Conservation (phyloP, 306 rosid species). For the Boehmeria nivea region DNA sequence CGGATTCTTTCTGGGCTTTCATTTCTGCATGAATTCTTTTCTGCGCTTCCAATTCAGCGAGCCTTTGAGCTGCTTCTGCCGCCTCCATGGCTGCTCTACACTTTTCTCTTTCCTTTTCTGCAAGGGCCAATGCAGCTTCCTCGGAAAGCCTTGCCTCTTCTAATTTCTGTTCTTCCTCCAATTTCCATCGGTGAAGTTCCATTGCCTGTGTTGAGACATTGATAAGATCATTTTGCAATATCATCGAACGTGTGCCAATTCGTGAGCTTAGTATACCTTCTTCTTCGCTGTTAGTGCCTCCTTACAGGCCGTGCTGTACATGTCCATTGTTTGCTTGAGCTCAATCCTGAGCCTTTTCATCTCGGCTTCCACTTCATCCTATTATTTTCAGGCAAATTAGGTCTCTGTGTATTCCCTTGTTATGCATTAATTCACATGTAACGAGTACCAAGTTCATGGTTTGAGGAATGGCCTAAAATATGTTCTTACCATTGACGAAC, state of each 20-base stretch:
- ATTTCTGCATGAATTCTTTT: constrained; percentile 45
- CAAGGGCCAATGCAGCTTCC: constrained; percentile 51
- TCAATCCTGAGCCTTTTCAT: constrained; percentile 78
- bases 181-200: constrained; percentile 71
- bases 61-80: constrained; percentile 53
- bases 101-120: constrained; percentile 59
- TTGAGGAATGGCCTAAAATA: not conserved
- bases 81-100: constrained; percentile 55
- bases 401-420: not conserved
- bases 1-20: constrained; percentile 35
- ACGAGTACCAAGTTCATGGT: too few relatives aligned
- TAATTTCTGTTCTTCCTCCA: constrained; percentile 52
- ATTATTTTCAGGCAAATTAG: constrained; percentile 10
- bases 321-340: constrained; percentile 80
- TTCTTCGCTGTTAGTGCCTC: constrained; percentile 63
- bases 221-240: not conserved
- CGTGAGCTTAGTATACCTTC: constrained; percentile 33
- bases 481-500: constrained; percentile 33
- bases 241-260: not conserved
- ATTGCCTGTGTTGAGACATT: constrained; percentile 34
- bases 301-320: constrained; percentile 80
- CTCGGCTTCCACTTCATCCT: constrained; percentile 84
- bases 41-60: constrained; percentile 55
- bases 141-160: constrained; percentile 47
- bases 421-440: too few relatives aligned